Evolutionary conservation across 2,329 filamentous ascomycete species (phyloP), one percentile per base, ranked within the genome.

Genomic region (Nemania bipapillata): DNA sequence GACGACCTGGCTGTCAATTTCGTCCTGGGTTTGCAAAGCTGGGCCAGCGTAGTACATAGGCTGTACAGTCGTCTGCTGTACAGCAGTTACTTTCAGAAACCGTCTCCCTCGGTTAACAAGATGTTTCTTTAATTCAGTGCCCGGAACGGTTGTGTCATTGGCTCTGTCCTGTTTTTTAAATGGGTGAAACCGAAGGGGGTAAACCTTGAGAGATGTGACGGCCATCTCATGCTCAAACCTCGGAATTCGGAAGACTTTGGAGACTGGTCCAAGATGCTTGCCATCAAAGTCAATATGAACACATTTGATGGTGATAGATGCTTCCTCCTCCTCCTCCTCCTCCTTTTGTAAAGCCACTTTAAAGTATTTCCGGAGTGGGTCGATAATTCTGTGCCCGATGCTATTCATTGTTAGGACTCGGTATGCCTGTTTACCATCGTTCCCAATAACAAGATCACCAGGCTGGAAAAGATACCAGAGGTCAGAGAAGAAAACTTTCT

Each of bases 231-330:
- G 32, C 15, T 56, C 60, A 20, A 49, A 63, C 28, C 40, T 22
- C 11, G 60, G 15, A 12, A 63, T 65, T 5, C 8, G 24, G 12
- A 65, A 59, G 5, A 17, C 22, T 32, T 37, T 54, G 24, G 63
- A 65, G 1, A 65, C 56, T 2, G 61, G 61, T 8, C 61, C 61
- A 11, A 64, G 28, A 17, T 15, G 30, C 9, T 30, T 56, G 8
- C 61, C 61, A 17, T 64, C 53, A 17, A 50, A 64, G 28, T 64
- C 53, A 32, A 64, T 17, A 42, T 64, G 20, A n/a, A 57, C 54
- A n/a, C 54, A 57, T n/a, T 45, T 45, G 17, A 57, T 45, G 4
- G 54, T 57, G 15, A 57, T 57, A 24, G 35, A 45, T 45, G 35
- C 54, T 45, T 45, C 54, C 12, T 57, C 54, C 12, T 45, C 35